phyloP scores from a whole-genome alignment of 2,329 filamentous ascomycete species.

The Teratosphaeriaceae sp. region DNA sequence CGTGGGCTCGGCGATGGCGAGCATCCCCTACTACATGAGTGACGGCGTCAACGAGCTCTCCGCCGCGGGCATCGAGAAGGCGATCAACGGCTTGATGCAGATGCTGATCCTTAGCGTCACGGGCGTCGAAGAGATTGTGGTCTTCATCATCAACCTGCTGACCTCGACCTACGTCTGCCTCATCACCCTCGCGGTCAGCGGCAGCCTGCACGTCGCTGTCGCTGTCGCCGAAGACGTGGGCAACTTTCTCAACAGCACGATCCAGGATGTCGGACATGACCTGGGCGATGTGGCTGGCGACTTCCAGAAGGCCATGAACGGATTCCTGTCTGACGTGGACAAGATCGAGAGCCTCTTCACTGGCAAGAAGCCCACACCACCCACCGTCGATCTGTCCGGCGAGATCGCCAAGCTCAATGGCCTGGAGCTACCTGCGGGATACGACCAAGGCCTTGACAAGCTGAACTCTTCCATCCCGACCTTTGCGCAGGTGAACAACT shows the following conservation, averaged over 20 bases:
- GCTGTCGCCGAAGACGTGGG: slow-evolving; percentile 55
- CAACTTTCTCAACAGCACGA: slow-evolving; percentile 54
- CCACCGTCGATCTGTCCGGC: slow-evolving; percentile 57
- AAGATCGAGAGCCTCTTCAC: slow-evolving; percentile 34
- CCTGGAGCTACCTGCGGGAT: slow-evolving; percentile 61
- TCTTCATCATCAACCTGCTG: slow-evolving; percentile 90
- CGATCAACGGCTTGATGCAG: slow-evolving; percentile 71
- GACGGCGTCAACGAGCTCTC: slow-evolving; percentile 81
- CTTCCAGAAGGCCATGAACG: slow-evolving; percentile 50
- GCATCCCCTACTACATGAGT: slow-evolving; percentile 94
- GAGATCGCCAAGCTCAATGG: slow-evolving; percentile 60
- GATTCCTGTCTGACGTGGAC: slow-evolving; percentile 46
- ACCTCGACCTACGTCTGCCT: slow-evolving; percentile 87
- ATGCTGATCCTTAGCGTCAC: slow-evolving; percentile 74
- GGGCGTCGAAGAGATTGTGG: slow-evolving; percentile 76
- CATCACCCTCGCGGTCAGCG: slow-evolving; percentile 74
- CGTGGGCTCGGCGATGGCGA: slow-evolving; percentile 90
- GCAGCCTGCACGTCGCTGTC: slow-evolving; percentile 66
- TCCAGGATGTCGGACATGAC: slow-evolving; percentile 51
- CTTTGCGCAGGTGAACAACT: slow-evolving; percentile 76
- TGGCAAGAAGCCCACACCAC: slow-evolving; percentile 37
- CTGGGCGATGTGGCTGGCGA: slow-evolving; percentile 38
- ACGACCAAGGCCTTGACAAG: slow-evolving; percentile 62
- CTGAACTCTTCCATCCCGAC: slow-evolving; percentile 75
- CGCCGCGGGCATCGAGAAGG: slow-evolving; percentile 70